phyloP scores from a whole-genome alignment of 495 filamentous ascomycete genomes.

The Trichoderma asperelloides region DNA sequence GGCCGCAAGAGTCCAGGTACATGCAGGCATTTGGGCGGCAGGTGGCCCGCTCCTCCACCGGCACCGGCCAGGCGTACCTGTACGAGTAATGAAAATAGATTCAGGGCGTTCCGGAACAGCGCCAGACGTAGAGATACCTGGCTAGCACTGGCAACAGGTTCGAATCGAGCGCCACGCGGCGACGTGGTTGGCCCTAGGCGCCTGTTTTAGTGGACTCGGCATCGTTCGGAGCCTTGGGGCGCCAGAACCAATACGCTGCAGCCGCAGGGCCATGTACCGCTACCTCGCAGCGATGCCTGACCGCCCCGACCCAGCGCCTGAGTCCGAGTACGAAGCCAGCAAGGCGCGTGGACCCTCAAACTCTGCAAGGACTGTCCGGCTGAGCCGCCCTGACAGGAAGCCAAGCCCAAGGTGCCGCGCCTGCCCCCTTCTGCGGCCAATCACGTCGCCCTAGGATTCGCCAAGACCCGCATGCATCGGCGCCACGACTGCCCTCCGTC shows the following conservation, averaged over 20 bases:
- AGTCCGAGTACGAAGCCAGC: slow-evolving; percentile 5
- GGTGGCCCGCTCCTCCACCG: not conserved
- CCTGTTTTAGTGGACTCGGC: not conserved
- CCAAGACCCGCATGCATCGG: not conserved
- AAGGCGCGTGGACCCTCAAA: not conserved
- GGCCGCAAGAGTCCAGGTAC: not conserved
- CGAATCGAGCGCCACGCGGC: not conserved
- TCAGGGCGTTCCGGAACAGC: too few relatives aligned
- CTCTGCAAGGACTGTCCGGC: not conserved
- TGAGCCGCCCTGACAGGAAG: slow-evolving; percentile 6
- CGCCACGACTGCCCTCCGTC: not conserved
- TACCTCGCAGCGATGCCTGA: not conserved
- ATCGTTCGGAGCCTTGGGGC: not conserved
- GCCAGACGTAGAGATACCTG: not conserved
- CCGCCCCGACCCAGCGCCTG: not conserved
- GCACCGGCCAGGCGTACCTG: not conserved
- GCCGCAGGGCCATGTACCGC: not conserved
- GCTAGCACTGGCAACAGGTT: not conserved
- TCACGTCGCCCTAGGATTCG: not conserved
- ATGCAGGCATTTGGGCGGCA: slow-evolving; percentile 4
- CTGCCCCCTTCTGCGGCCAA: not conserved
- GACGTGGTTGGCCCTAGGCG: not conserved
- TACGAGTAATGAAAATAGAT: not conserved
- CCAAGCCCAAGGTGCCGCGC: not conserved
- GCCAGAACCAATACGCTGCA: too few relatives aligned